Evolutionary conservation across 306 rosid species (phyloP), one percentile per base, ranked within the genome.

Genomic region (Luffa aegyptiaca): DNA sequence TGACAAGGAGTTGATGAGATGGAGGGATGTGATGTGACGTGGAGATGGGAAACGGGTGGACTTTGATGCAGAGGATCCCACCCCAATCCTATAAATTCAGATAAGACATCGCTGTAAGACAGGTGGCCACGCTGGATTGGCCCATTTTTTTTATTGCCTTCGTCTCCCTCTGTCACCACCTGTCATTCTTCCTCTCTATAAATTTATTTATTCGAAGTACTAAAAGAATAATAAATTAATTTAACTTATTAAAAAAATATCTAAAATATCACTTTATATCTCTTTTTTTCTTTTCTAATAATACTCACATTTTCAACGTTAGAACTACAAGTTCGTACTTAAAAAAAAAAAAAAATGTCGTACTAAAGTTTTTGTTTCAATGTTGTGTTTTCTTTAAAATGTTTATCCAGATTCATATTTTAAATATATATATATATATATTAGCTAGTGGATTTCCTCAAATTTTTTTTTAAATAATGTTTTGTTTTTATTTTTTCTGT

Each of bases 51-150:
- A 52, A 49, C 2, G 0, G 17, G 78, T 36, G 63, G 78, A 35
- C 63, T 52, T 51, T 5, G 62, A 52, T 8, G 31, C 46, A 74
- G 78, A 33, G 5, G 57, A 74, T 74, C 16, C 31, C 78, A 35
- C 3, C 76, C 75, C 55, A 71, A 66, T 35, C 51, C 3, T 18
- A n/a, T 44, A n/a, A 48, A 51, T 31, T 74, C 48, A 33, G 78
- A 74, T 74, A 74, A 74, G 78, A 74, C 63, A 52, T 74, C 78
- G 57, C 39, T 74, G 31, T 52, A 52, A 74, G 35, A 74, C 78
- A 51, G 33, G 63, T 74, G 78, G 63, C 48, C 7, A 33, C 13
- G 16, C 12, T 8, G 17, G 4, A 51, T 14, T 74, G 78, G 62
- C 8, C 51, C 31, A 6, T 11, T 48, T 6, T 18, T 18, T 41